Base-by-base conservation (phyloP, 2,329 filamentous ascomycete species). In the Colletotrichum zoysiae region DNA sequence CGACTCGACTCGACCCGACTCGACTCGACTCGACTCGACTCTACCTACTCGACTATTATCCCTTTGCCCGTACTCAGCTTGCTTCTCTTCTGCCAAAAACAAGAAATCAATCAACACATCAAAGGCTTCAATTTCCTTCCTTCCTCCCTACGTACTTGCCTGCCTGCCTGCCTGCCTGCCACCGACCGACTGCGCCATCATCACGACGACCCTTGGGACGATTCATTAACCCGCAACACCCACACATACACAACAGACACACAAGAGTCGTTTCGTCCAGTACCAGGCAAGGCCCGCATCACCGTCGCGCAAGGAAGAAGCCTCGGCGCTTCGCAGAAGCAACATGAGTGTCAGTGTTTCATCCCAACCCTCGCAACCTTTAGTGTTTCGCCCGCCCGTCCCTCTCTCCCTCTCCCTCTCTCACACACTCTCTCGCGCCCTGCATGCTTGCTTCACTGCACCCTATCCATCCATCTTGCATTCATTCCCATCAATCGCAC, bases 271-370 rank as follows among this genome's bases (percentile, higher is more conserved):
- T 53, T 38, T 55, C 62, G 55, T 53, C 38, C 46, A 20, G 16
- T 6, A 12, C 46, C 30, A 30, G 4, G 30, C 40, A 38, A 67
- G 20, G 38, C 48, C 58, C 58, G 44, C 69, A 55, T 56, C 53
- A 48, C 69, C 65, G 65, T 65, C 63, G 63, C 62, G 64, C 73
- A 74, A 67, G 73, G 73, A 74, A 74, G 73, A 71, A 74, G 73
- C 73, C 73, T 67, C 60, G 66, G 71, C 64, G 67, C 71, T 73
- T 73, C 71, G 57, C 57, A 66, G 66, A 70, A 73, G 71, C 73
- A 79, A 85, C 74, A 87, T 87, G 85, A 86, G 84, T 81, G 85
- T 87, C 79, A 83, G 85, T 85, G 79, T 81, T 79, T 81, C 76
- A 76, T 65, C 75, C 70, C 71, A 72, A 69, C 64, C 73, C 71